Conservation (phyloP, 306 rosid genomes). For the Lathyrus sativus region DNA sequence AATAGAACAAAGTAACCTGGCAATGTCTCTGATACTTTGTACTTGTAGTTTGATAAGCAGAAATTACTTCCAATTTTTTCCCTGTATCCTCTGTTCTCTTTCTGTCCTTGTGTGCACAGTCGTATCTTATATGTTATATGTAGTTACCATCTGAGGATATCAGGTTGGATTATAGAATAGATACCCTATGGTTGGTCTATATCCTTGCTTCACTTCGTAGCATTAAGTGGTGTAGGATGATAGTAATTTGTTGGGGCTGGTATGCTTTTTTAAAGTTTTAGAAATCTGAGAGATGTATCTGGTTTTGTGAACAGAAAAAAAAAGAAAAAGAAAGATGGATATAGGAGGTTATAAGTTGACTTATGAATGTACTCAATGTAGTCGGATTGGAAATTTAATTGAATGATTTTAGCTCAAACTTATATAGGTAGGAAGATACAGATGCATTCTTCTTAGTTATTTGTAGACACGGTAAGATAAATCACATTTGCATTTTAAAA, state of each 20-base stretch:
- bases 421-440: constrained; percentile 1
- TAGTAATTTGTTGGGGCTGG: not conserved
- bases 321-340: not conserved
- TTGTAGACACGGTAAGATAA: not conserved
- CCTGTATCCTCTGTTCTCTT: not conserved
- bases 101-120: not conserved
- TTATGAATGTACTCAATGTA: not conserved
- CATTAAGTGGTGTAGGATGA: not conserved
- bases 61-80: not conserved
- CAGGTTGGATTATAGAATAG: not conserved
- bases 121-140: not conserved
- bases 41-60: not conserved
- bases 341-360: not conserved
- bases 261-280: not conserved
- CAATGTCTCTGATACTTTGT: not conserved
- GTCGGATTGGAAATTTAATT: not conserved
- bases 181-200: not conserved
- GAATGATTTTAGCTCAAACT: constrained; percentile 7
- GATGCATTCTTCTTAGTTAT: not conserved
- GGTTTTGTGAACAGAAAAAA: not conserved
- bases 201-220: not conserved
- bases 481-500: not conserved
- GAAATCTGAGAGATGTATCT: not conserved
- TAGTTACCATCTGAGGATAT: not conserved
- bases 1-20: not conserved